Conservation (phyloP, 2,329 filamentous ascomycete species). For the Arthrinium phaeospermum region DNA sequence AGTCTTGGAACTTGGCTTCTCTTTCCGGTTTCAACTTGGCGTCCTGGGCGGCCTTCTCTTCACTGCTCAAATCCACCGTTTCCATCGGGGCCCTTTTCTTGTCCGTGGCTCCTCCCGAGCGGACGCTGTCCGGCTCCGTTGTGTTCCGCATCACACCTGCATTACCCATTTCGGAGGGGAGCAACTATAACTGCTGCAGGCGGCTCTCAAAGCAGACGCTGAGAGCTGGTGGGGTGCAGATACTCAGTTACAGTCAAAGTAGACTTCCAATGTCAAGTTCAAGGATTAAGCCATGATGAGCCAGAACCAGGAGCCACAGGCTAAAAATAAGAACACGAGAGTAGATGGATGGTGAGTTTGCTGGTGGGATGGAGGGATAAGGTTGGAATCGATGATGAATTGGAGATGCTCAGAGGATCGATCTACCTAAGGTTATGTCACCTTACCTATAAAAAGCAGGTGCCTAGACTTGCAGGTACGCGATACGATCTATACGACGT, state of each 20-base stretch:
- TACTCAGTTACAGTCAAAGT: neutral
- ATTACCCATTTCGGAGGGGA: neutral
- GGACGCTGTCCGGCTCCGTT: neutral
- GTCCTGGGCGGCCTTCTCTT: constrained; percentile 39
- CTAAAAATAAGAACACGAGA: neutral
- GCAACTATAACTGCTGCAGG: neutral
- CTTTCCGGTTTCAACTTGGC: constrained; percentile 49
- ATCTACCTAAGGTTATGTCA: neutral
- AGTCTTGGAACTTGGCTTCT: constrained; percentile 52
- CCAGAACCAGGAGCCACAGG: neutral
- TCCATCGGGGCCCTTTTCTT: neutral
- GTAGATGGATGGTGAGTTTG: neutral
- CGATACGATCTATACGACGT: too few species aligned
- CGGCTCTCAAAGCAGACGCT: neutral
- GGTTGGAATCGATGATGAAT: neutral
- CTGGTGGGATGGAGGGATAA: neutral
- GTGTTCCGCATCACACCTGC: neutral
- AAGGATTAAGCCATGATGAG: neutral
- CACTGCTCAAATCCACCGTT: constrained; percentile 22
- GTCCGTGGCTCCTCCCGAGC: neutral
- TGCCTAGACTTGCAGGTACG: neutral
- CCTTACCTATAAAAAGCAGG: neutral
- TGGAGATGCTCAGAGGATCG: neutral
- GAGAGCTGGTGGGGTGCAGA: neutral
- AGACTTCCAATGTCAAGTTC: neutral